Evolutionary conservation across 345 rosid genomes (phyloP).

Genomic region (Arabidopsis arenosa): DNA sequence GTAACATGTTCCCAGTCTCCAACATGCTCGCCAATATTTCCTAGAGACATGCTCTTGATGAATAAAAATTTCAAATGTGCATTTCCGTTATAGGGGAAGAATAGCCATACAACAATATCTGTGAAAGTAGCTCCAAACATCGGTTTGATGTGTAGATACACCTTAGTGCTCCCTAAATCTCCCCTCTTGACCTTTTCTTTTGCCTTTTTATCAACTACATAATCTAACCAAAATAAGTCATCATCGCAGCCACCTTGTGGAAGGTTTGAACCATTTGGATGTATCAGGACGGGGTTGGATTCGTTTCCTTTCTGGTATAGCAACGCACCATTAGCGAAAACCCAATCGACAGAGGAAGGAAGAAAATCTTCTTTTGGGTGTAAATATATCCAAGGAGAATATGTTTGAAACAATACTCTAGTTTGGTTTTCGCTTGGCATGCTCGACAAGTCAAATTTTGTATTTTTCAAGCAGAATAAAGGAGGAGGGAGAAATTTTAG

Average conservation of each 20-base stretch:
- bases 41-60: conserved; percentile 51
- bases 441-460: conserved; percentile 34
- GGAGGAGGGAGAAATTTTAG: conserved; percentile 6
- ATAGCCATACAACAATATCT: conserved; percentile 70
- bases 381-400: conserved; percentile 66
- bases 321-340: conserved; percentile 62
- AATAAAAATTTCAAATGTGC: conserved; percentile 61
- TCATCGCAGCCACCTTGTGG: conserved; percentile 77
- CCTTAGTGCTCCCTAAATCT: conserved; percentile 51
- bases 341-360: conserved; percentile 70
- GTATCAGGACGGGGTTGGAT: conserved; percentile 54
- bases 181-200: conserved; percentile 69
- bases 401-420: conserved; percentile 53
- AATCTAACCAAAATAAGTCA: conserved; percentile 73
- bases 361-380: conserved; percentile 72
- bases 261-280: conserved; percentile 68
- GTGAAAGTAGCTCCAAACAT: conserved; percentile 74
- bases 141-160: conserved; percentile 72
- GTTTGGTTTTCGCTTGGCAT: conserved; percentile 65
- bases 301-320: conserved; percentile 64
- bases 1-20: conserved; percentile 94
- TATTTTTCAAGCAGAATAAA: conserved; percentile 63
- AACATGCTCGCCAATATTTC: conserved; percentile 69
- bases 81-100: conserved; percentile 80
- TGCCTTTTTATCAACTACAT: conserved; percentile 48